Evolutionary conservation across 2,329 filamentous ascomycete genomes (phyloP).

Genomic region (Penicillium crustosum): DNA sequence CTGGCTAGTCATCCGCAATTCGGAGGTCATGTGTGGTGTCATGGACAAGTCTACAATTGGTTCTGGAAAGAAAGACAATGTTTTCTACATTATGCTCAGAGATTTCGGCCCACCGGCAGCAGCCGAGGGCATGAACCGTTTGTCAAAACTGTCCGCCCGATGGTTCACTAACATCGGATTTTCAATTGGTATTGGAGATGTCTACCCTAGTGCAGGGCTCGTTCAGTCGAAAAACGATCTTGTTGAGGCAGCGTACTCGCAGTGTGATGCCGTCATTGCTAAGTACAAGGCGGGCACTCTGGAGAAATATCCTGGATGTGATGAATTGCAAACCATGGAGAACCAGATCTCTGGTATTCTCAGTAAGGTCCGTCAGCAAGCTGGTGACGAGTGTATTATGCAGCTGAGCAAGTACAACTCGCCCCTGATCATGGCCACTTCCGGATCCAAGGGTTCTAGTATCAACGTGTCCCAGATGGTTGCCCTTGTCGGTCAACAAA

Average conservation of each 20-base stretch:
- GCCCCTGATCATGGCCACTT: conserved; percentile 94
- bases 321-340: conserved; percentile 88
- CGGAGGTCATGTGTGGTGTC: conserved; percentile 92
- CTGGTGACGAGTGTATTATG: conserved; percentile 85
- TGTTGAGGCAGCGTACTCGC: conserved; percentile 73
- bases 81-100: conserved; percentile 94
- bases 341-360: conserved; percentile 88
- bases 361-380: conserved; percentile 85
- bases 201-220: conserved; percentile 75
- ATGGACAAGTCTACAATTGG: conserved; percentile 99
- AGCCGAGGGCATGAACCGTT: conserved; percentile 86
- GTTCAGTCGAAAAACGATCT: conserved; percentile 71
- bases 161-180: conserved; percentile 89
- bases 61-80: conserved; percentile 92
- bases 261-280: conserved; percentile 80
- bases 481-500: conserved; percentile 93
- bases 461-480: conserved; percentile 99
- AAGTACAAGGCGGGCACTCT: conserved; percentile 78
- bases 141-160: conserved; percentile 86
- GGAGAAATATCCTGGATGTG: conserved; percentile 82
- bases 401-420: conserved; percentile 90
- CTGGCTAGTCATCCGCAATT: conserved; percentile 92
- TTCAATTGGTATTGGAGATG: conserved; percentile 93
- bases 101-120: conserved; percentile 91
- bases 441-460: conserved; percentile 91